These are phyloP conservation scores for Fusarium anthophilum DNA, from an alignment of 2,329 filamentous ascomycete species.

Conservation along the genomic window DNA sequence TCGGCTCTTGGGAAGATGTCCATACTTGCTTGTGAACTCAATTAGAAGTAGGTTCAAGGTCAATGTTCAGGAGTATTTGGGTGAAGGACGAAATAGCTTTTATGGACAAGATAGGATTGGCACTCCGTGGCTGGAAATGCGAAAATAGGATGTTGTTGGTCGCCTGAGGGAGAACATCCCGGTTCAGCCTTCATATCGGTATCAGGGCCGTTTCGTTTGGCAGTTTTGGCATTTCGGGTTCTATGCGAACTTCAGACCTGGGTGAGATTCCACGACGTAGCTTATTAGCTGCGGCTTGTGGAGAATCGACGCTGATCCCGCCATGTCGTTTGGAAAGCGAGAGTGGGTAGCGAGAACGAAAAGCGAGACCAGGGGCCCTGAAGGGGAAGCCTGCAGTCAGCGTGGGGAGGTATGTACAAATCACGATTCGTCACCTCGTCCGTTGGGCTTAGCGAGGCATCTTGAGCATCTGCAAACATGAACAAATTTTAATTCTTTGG, in stretches of 20 bases:
- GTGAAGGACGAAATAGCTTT: neutral
- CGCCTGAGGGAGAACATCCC: neutral
- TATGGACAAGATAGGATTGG: neutral
- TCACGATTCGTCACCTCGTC: neutral
- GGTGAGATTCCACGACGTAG: accelerated
- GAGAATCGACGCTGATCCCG: neutral
- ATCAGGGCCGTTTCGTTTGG: neutral
- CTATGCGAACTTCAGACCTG: neutral
- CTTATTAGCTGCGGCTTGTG: neutral
- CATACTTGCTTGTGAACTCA: accelerated
- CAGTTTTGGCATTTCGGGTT: neutral
- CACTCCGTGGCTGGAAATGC: neutral
- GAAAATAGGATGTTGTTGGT: neutral
- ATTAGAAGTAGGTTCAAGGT: accelerated
- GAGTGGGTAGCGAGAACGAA: neutral
- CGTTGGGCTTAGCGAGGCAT: neutral
- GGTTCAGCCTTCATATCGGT: neutral
- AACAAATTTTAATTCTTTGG: neutral
- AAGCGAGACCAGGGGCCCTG: neutral
- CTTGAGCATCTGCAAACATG: neutral
- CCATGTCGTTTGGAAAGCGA: neutral
- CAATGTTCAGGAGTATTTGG: accelerated
- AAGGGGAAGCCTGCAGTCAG: neutral
- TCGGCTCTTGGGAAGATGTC: neutral
- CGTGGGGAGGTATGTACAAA: neutral